phyloP scores from a whole-genome alignment of 2,329 filamentous ascomycete genomes.

The Colletotrichum falcatum region DNA sequence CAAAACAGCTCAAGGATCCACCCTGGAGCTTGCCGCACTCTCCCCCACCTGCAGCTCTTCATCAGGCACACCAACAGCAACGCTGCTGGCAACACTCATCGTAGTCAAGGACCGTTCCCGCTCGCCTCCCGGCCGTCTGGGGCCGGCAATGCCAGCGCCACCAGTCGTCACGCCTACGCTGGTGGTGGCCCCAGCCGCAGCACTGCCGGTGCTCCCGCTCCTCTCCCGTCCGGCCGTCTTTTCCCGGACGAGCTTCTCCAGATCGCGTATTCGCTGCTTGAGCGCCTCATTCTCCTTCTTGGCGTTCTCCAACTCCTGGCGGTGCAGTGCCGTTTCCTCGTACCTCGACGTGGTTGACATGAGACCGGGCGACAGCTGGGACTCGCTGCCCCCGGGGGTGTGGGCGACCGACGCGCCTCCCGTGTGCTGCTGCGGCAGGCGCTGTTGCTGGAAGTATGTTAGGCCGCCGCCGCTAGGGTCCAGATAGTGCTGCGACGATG shows the following conservation, averaged over 20 bases:
- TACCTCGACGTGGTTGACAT: conserved; percentile 70
- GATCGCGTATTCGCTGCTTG: conserved; percentile 70
- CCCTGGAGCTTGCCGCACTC: conserved; percentile 66
- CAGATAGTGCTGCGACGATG: conserved; percentile 43
- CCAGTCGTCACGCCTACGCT: conserved; percentile 42
- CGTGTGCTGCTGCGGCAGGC: conserved; percentile 46
- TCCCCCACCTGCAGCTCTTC: conserved; percentile 72
- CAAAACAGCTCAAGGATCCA: conserved; percentile 39
- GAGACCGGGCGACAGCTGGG: conserved; percentile 64
- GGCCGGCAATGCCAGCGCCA: conserved; percentile 60
- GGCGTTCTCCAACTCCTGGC: conserved; percentile 69
- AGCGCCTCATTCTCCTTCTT: conserved; percentile 74
- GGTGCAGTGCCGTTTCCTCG: conserved; percentile 71
- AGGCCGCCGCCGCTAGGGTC: conserved; percentile 57
- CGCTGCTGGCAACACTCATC: conserved; percentile 58
- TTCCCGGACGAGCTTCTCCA: conserved; percentile 68
- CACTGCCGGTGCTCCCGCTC: conserved; percentile 67
- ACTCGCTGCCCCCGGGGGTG: conserved; percentile 54
- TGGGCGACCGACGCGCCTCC: conserved; percentile 47
- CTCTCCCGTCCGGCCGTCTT: conserved; percentile 59
- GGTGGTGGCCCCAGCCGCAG: conserved; percentile 51
- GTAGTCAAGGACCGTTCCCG: conserved; percentile 57
- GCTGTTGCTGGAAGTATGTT: conserved; percentile 60
- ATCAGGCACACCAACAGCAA: conserved; percentile 67
- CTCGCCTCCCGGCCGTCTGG: conserved; percentile 53